Evolutionary conservation across 805 yeast species (phyloP).

Genomic region (Cyberlindnera petersonii): DNA sequence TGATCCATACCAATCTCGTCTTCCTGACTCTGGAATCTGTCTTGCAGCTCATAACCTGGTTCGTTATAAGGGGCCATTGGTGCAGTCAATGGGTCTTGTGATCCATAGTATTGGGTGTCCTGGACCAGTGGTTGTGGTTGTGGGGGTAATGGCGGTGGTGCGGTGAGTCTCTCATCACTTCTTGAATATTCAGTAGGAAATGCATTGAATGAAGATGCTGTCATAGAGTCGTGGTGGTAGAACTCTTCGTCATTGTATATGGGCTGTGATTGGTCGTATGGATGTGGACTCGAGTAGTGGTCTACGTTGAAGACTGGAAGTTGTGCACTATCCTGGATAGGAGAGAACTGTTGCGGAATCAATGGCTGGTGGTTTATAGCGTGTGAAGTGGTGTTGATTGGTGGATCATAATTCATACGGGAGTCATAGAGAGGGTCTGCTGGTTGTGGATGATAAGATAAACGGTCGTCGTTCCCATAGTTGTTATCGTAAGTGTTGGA

Average conservation of each 20-base stretch:
- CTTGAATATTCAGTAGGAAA: constrained; percentile 21
- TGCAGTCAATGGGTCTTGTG: constrained; percentile 9
- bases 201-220: constrained; percentile 20
- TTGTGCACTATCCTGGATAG: constrained; percentile 21
- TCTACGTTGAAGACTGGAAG: constrained; percentile 18
- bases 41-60: constrained; percentile 10
- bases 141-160: constrained; percentile 10
- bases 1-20: constrained; percentile 35
- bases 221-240: constrained; percentile 14
- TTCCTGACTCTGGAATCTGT: constrained; percentile 25
- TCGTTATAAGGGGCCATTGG: constrained; percentile 5
- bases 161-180: constrained; percentile 7
- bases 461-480: constrained; percentile 7
- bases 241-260: constrained; percentile 16
- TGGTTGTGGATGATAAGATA: constrained; percentile 10
- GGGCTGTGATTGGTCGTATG: neutral
- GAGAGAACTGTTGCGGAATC: constrained; percentile 24
- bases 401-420: constrained; percentile 2
- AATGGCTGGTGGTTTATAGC: neutral
- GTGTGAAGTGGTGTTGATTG: neutral
- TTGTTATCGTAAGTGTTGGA: constrained; percentile 4
- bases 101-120: constrained; percentile 10
- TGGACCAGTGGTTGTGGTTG: neutral
- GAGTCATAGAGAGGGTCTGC: constrained; percentile 3
- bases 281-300: constrained; percentile 3